A percentile compares a stretch with the other conserved stretches of the same genome.
These are phyloP conservation scores for Flaveria sonorensis DNA, from an alignment of 129 eudicot genomes.

Conservation along the genomic window DNA sequence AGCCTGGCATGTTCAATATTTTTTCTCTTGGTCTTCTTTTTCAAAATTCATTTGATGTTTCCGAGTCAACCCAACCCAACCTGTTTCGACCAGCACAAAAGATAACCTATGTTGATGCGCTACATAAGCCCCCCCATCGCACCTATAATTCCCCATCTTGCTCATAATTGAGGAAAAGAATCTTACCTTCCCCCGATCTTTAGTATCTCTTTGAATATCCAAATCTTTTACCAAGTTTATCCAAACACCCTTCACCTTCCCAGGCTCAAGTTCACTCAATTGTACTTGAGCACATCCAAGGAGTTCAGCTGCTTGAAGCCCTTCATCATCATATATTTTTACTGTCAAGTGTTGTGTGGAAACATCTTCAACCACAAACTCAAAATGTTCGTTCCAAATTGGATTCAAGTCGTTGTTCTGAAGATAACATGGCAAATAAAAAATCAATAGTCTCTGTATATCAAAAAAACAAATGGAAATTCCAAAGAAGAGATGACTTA, in stretches of 20 bases:
- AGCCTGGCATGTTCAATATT: too few species aligned
- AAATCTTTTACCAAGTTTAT: conserved; percentile 89
- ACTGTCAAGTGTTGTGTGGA: conserved; percentile 88
- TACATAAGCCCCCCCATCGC: background rate
- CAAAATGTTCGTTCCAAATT: conserved; percentile 95
- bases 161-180: conserved; percentile 12
- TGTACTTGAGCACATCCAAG: conserved; percentile 87
- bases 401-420: conserved; percentile 94
- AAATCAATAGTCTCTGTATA: background rate
- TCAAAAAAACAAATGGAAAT: background rate
- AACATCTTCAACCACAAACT: conserved; percentile 81
- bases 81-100: background rate
- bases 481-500: conserved; percentile 39
- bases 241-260: conserved; percentile 95
- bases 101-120: background rate
- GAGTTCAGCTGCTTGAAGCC: conserved; percentile 84
- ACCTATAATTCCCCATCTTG: background rate
- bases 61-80: background rate
- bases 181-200: conserved; percentile 86
- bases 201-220: conserved; percentile 86
- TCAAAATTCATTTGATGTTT: too few species aligned
- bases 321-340: conserved; percentile 83
- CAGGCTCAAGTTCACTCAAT: conserved; percentile 74
- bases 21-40: too few species aligned
- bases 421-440: background rate